Base-by-base conservation (phyloP, 1,284 basidiomycete genomes). In the Ustilago sp. region DNA sequence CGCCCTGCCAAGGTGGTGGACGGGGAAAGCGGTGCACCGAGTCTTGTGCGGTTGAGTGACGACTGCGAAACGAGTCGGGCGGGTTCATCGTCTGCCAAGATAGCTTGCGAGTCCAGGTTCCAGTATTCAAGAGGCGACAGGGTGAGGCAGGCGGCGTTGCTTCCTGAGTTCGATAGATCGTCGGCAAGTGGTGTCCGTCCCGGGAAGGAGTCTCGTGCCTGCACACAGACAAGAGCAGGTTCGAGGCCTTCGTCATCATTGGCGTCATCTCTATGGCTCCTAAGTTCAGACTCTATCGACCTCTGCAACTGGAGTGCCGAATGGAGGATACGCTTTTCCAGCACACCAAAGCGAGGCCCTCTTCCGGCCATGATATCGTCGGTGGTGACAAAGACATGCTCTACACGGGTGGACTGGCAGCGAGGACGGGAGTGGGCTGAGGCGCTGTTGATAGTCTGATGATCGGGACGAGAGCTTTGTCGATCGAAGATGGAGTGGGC, bases 341-440 rank as follows among this genome's bases (percentile, higher is more conserved):
- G 71, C 2, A 80, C 78, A 55, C 83, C 83, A 31, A 79, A 78
- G 3, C 79, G 71, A 28, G 78, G 74, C 11, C 81, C 83, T 12
- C 63, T 58, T 23, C 83, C 83, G 6, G 67, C 66, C 57, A 82
- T 79, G 39, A 83, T 74, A 34, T 81, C 79, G 57, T 85, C 82
- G 36, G 84, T 80, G 13, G 84, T 85, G 48, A 85, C 57, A 38
- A 85, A 77, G 62, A 84, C 79, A 61, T 85, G 84, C 32, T 82
- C 83, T 45, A 85, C 77, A 11, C 75, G 74, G 6, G 80, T 61
- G 9, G 60, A 59, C 4, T 69, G 67, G 35, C 79, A 80, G 13
- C 69, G 69, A 9, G 69, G 76, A 7, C 66, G 72, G n/a, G 65
- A 68, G 34, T 61, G 56, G 1, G 64, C 8, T 4, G 65, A 28